Base-by-base conservation (phyloP, 139 green algal genomes). In the Closterium sp. region DNA sequence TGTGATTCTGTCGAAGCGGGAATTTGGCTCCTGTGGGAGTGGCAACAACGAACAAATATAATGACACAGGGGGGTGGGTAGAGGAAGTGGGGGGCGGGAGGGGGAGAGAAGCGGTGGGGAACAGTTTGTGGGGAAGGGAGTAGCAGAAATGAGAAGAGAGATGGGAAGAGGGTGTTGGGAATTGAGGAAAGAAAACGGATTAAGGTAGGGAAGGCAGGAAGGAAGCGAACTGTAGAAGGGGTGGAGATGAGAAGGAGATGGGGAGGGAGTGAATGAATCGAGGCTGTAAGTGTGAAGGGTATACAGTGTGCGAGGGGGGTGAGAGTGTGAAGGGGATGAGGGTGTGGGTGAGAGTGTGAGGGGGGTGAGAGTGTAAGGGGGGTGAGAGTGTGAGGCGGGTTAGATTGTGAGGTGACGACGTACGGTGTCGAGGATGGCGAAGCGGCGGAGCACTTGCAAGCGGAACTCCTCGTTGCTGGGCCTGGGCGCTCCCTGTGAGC, bases 371-470 rank as follows among this genome's bases (percentile, higher is more conserved):
- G 62, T 79, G 62, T 79, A 13, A 79, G 62, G 2, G 38, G 38
- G 38, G 38, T 88, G 27, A 19, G 28, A 27, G 87, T 90, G 31
- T 17, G 31, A 86, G 27, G 30, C 13, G 19, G 31, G 28, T 90
- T 10, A 27, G 30, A 9, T 1, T 62, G 31, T 73, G n/a, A 21
- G 31, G 87, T 13, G 17, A 13, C 32, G 45, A n/a, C 91, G 21
- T 85, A 93, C 91, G 24, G 91, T 93, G 45, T 93, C 91, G 30
- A 93, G 91, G 28, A 93, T 45, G 84, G 91, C 11, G 38, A 91
- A 93, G 32, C 27, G 30, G 24, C 38, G 24, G 21, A 93, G 38
- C 42, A 93, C 91, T 30, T 91, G 50, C 87, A 93, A 45, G n/a
- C 91, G 31, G n/a, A 90, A 93, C 31, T 17, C 88, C 32, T 93